These are phyloP conservation scores for Endogone sp. DNA, from an alignment of 192 early-diverging fungal species.

Conservation along the genomic window DNA sequence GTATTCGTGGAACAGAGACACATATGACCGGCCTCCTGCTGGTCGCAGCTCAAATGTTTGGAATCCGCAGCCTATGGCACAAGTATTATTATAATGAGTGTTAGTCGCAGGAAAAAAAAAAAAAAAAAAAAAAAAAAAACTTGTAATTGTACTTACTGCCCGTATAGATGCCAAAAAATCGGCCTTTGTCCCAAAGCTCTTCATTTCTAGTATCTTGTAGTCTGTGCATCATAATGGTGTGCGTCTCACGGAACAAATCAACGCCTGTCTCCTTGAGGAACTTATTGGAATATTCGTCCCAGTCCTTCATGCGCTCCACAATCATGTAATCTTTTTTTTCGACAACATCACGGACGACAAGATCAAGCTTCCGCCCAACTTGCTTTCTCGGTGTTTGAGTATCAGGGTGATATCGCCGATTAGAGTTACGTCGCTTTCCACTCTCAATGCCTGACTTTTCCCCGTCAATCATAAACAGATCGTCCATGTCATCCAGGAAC, in stretches of 20 bases:
- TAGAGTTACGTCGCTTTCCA: conserved; percentile 15
- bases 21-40: conserved; percentile 11
- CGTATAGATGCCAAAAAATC: conserved; percentile 30
- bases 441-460: conserved; percentile 23
- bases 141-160: conserved; percentile 19
- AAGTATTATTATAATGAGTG: background rate
- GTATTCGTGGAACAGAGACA: conserved; percentile 14
- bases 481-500: conserved; percentile 25
- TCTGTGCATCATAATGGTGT: conserved; percentile 22
- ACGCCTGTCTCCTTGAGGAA: conserved; percentile 21
- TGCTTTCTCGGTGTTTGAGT: conserved; percentile 12
- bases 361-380: conserved; percentile 19
- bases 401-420: conserved; percentile 14
- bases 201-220: conserved; percentile 16
- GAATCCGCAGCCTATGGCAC: conserved; percentile 22
- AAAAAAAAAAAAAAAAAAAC: conserved; percentile 4
- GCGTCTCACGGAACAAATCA: conserved; percentile 23
- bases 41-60: conserved; percentile 19
- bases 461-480: conserved; percentile 23
- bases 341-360: conserved; percentile 20
- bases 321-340: conserved; percentile 23
- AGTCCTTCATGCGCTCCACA: conserved; percentile 17
- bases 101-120: conserved; percentile 1
- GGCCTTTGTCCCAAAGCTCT: conserved; percentile 10
- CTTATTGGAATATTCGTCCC: conserved; percentile 28